Base-by-base conservation (phyloP, 805 yeast species). In the Pichia membranifaciens region DNA sequence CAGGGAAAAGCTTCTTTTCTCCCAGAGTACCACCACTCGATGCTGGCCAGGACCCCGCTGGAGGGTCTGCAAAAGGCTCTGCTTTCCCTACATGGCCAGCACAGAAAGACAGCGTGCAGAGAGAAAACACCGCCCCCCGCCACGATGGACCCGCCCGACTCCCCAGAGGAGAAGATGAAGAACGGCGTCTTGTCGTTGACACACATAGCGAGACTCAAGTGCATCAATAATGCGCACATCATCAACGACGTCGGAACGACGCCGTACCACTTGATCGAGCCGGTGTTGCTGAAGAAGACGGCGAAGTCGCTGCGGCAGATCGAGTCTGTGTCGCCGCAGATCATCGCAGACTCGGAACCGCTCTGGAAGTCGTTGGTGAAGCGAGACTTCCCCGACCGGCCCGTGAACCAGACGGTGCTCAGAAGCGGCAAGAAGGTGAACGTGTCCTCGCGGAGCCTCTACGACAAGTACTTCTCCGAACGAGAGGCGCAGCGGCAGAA, bases 301-400 rank as follows among this genome's bases (percentile, higher is more conserved):
- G 70, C 74, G 3, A 71, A 68, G 49, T 72, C 76, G 41, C 60
- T 78, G 16, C 59, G 59, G 32, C 47, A 53, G 7, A 63, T 76
- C 0, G 82, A 78, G 55, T 49, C 47, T 1, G 60, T 55, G 40
- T 72, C 77, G 38, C 74, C 76, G 4, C 74, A 66, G 21, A 54
- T 78, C 1, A 58, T 58, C 6, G 68, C 72, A 1, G 58, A 66
- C 37, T 62, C 74, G 3, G 80, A 76, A 51, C 64, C 61, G 5
- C 52, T 77, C 31, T 78, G 82, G 82, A 58, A 55, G 35, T 46
- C 50, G n/a, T 58, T 78, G 20, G 60, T 77, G 1, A 61, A 62
- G 35, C 67, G 72, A 47, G 82, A 76, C 54, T 78, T 78, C 51
- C 68, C 74, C 3, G 70, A 69, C 41, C 57, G 79, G 32, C 78